phyloP scores from a whole-genome alignment of 768 basidiomycete species.

The Serendipita sp. region DNA sequence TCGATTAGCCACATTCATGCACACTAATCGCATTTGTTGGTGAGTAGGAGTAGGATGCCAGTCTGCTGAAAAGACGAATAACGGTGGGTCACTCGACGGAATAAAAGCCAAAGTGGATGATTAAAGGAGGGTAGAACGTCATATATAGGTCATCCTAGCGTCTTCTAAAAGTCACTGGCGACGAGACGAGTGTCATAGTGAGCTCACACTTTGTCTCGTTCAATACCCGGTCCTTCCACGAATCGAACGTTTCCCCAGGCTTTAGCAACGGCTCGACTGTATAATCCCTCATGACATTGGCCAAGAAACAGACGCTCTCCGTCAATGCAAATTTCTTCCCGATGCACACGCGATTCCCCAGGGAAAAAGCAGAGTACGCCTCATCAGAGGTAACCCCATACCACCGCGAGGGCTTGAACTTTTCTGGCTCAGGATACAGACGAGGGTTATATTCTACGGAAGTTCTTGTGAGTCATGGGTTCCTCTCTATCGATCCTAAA shows the following conservation, averaged over 20 bases:
- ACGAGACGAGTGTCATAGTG: neutral
- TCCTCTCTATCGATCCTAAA: too few relatives aligned
- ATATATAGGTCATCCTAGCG: neutral
- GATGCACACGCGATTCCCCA: slow-evolving; percentile 30
- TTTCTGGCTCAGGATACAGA: slow-evolving; percentile 31
- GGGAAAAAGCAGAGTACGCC: slow-evolving; percentile 23
- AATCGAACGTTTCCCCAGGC: slow-evolving; percentile 20
- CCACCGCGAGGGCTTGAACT: slow-evolving; percentile 37
- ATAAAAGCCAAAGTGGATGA: too few relatives aligned
- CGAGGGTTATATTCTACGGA: slow-evolving; percentile 32
- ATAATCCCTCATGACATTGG: slow-evolving; percentile 37
- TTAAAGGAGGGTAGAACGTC: too few relatives aligned
- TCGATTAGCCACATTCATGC: too few relatives aligned
- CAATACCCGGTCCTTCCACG: slow-evolving; percentile 16
- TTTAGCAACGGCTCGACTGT: slow-evolving; percentile 29
- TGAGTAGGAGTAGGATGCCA: too few relatives aligned
- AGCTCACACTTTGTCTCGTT: neutral
- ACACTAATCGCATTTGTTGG: too few relatives aligned
- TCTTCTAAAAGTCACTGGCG: neutral
- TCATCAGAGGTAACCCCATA: slow-evolving; percentile 19
- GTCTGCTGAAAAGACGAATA: too few relatives aligned
- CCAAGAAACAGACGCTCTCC: slow-evolving; percentile 27
- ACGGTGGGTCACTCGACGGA: too few relatives aligned
- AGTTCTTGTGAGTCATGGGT: too few relatives aligned
- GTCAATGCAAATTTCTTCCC: slow-evolving; percentile 33